Evolutionary conservation across 495 filamentous ascomycete species (phyloP).

Genomic region (Penicillium robsamsonii): DNA sequence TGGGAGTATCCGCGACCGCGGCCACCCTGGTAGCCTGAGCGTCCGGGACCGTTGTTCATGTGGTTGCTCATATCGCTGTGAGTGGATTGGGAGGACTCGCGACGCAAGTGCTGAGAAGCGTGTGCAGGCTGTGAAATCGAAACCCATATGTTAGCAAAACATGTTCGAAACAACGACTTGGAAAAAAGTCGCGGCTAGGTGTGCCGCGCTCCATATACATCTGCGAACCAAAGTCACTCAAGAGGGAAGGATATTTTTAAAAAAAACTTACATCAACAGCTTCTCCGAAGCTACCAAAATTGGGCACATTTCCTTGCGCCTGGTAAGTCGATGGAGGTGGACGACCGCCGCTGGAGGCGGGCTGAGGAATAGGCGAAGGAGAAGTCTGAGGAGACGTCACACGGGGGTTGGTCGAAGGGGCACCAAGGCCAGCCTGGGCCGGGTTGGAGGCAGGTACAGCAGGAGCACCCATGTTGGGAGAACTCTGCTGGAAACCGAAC

Average conservation of each 20-base stretch:
- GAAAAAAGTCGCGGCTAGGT: slow-evolving; percentile 8
- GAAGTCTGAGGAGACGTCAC: slow-evolving; percentile 72
- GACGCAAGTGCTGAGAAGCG: slow-evolving; percentile 70
- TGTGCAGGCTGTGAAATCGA: slow-evolving; percentile 60
- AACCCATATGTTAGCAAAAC: slow-evolving; percentile 50
- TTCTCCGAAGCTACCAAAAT: slow-evolving; percentile 78
- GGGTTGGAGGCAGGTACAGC: slow-evolving; percentile 46
- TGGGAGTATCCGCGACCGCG: slow-evolving; percentile 68
- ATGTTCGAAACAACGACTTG: slow-evolving; percentile 5
- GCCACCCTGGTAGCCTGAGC: slow-evolving; percentile 59
- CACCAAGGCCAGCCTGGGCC: slow-evolving; percentile 54
- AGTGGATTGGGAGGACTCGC: slow-evolving; percentile 77
- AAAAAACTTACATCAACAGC: slow-evolving; percentile 61
- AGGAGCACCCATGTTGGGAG: slow-evolving; percentile 61
- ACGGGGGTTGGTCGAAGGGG: slow-evolving; percentile 62
- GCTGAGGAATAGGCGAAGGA: slow-evolving; percentile 86
- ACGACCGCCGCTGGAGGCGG: slow-evolving; percentile 78
- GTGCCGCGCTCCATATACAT: slow-evolving; percentile 1
- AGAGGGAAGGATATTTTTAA: slow-evolving; percentile 15
- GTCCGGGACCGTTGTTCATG: slow-evolving; percentile 49
- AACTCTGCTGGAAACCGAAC: slow-evolving; percentile 71
- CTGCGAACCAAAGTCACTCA: not conserved
- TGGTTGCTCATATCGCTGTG: slow-evolving; percentile 72
- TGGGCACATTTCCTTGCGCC: slow-evolving; percentile 59
- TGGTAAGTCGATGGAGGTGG: slow-evolving; percentile 68